Conservation (phyloP, 2,329 filamentous ascomycete genomes). For the Paraphoma sp. region DNA sequence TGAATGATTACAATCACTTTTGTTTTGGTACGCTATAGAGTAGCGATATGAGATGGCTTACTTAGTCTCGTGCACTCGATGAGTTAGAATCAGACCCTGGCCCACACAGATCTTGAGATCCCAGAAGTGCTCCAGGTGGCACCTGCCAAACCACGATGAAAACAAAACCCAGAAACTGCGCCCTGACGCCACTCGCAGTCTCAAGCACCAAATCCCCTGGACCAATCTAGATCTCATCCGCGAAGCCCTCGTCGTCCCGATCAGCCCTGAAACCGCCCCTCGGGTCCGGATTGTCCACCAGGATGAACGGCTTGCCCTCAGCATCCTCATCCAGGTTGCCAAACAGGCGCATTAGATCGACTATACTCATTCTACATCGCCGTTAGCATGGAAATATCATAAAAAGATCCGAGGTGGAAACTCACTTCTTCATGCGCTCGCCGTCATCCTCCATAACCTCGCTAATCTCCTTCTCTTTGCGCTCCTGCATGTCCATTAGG, state of each 20-base stretch:
- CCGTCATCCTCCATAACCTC: conserved; percentile 51
- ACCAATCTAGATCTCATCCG: conserved; percentile 29
- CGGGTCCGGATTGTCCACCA: conserved; percentile 44
- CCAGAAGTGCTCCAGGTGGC: not conserved
- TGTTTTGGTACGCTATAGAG: too few relatives aligned
- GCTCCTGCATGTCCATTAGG: conserved; percentile 62
- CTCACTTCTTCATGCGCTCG: conserved; percentile 36
- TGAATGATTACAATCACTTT: too few relatives aligned
- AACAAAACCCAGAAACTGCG: not conserved
- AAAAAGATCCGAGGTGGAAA: not conserved
- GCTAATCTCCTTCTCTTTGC: conserved; percentile 58
- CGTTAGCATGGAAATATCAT: conserved; percentile 9
- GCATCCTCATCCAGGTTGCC: conserved; percentile 50
- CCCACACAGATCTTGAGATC: not conserved
- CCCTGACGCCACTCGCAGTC: not conserved
- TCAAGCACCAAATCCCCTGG: not conserved
- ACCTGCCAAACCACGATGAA: not conserved
- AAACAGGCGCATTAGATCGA: conserved; percentile 56
- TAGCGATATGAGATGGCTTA: too few relatives aligned
- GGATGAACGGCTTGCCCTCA: conserved; percentile 50
- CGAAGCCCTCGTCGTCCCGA: conserved; percentile 40
- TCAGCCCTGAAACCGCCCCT: conserved; percentile 40
- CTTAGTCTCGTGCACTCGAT: too few relatives aligned
- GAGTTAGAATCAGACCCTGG: too few relatives aligned
- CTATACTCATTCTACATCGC: conserved; percentile 34